Conservation (phyloP, 1,284 basidiomycete genomes). For the Cutaneotrichosporon spelunceum region DNA sequence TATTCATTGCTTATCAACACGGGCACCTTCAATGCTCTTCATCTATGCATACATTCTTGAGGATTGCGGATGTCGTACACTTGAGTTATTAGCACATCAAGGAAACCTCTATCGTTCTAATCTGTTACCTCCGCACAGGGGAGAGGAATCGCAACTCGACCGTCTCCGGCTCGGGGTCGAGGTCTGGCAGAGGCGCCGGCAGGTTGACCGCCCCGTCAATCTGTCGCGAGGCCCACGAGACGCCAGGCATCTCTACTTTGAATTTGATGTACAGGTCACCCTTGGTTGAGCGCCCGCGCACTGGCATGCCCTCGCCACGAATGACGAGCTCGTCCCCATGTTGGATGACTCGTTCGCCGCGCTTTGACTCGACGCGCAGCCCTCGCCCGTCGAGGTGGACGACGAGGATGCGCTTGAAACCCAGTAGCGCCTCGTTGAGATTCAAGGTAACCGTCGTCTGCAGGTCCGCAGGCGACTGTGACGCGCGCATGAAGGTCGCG, state of each 20-base stretch:
- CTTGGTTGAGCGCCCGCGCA: constrained; percentile 62
- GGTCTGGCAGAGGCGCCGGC: constrained; percentile 30
- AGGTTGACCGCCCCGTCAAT: constrained; percentile 23
- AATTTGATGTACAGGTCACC: constrained; percentile 80
- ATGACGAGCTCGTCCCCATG: constrained; percentile 69
- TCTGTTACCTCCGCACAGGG: not conserved
- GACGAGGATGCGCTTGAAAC: constrained; percentile 79
- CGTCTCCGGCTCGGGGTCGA: constrained; percentile 19
- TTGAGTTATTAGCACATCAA: not conserved
- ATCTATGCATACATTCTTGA: not conserved
- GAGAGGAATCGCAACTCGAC: constrained; percentile 19
- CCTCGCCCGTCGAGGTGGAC: constrained; percentile 88
- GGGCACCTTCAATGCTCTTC: not conserved
- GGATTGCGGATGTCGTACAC: not conserved
- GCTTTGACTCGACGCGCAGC: constrained; percentile 67
- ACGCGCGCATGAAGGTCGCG: constrained; percentile 59
- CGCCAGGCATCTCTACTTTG: constrained; percentile 69
- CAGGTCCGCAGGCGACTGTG: constrained; percentile 33
- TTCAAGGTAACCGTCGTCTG: constrained; percentile 58
- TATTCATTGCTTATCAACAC: too few relatives aligned
- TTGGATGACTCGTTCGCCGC: constrained; percentile 67
- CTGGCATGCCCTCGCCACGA: constrained; percentile 81
- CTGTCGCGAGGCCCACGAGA: constrained; percentile 41
- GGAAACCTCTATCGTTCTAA: not conserved
- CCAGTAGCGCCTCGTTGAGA: constrained; percentile 85